Evolutionary conservation across 2,329 filamentous ascomycete genomes (phyloP).

Genomic region (Ceratocystis smalleyi): DNA sequence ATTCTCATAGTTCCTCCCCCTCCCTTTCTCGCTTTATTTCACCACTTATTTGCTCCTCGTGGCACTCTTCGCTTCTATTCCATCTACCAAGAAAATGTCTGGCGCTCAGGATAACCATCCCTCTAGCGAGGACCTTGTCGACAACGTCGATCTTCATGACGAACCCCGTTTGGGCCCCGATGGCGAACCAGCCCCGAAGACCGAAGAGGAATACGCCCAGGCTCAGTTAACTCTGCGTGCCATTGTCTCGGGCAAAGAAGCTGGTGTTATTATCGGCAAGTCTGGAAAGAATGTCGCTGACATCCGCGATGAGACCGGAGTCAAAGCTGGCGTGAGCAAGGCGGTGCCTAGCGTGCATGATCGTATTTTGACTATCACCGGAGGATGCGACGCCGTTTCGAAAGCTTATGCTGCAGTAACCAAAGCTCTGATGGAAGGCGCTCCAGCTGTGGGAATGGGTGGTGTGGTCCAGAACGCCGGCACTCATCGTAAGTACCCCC

Average conservation of each 20-base stretch:
- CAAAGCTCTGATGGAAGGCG: constrained; percentile 79
- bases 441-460: constrained; percentile 90
- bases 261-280: constrained; percentile 97
- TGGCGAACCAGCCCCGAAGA: constrained; percentile 69
- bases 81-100: constrained; percentile 37
- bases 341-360: constrained; percentile 96
- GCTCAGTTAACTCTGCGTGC: constrained; percentile 86
- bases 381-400: constrained; percentile 72
- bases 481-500: constrained; percentile 66
- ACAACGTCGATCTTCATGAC: constrained; percentile 47
- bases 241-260: constrained; percentile 97
- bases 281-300: constrained; percentile 97
- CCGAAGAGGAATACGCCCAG: constrained; percentile 91
- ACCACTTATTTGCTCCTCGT: constrained; percentile 7
- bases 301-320: constrained; percentile 89
- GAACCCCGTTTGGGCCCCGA: constrained; percentile 50
- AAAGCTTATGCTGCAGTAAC: constrained; percentile 90
- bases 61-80: constrained; percentile 17
- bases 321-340: constrained; percentile 97
- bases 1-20: constrained; percentile 14
- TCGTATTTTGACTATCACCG: constrained; percentile 88
- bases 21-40: constrained; percentile 16
- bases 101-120: constrained; percentile 41
- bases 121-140: constrained; percentile 47
- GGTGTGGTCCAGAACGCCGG: constrained; percentile 74